Evolutionary conservation across 768 basidiomycete genomes (phyloP), one percentile per base, ranked within the genome.

Genomic region (Tephrocybe sp.): DNA sequence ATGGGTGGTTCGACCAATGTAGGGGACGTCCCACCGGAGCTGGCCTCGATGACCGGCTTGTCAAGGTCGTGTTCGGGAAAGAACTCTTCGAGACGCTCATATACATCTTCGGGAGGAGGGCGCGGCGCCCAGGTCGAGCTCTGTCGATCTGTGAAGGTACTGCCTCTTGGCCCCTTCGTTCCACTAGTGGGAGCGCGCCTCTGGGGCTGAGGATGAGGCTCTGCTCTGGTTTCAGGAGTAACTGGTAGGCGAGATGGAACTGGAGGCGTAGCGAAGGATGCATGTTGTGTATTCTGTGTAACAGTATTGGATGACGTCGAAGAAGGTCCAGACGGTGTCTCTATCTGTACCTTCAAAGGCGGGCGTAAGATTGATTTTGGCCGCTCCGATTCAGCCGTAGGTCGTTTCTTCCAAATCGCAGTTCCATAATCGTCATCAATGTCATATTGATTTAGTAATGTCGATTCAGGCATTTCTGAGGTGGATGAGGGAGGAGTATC

Each of bases 51-150:
- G 57, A 98, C 88, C 1, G 95, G 94, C 64, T 93, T 90, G 68
- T 98, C 97, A 42, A 98, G 82, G 62, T 98, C 94, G 64, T 97
- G 91, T 57, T 89, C 86, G 0, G 96, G 95, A 78, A 99, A 99
- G 75, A 92, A 98, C 54, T 88, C 85, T 59, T 98, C 92, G 7
- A 99, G 78, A 50, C 90, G 85, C 37, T 98, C 89, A 64, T 93
- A 93, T 38, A 99, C 88, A 58, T 90, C 89, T 70, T 98, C 97
- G 0, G 94, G 85, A 39, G 86, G 83, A 24, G 95, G 95, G 60
- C 94, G 90, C 54, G 87, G 84, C 32, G 90, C 89, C 94, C 93
- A 97, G 18, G 88, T 87, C 50, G 80, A 77, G 58, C 84, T 86
- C 54, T 78, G 74, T 45, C 73, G 75, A 54, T 80, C 76, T 12